Evolutionary conservation across 306 rosid species (phyloP).

Genomic region (Luffa aegyptiaca): DNA sequence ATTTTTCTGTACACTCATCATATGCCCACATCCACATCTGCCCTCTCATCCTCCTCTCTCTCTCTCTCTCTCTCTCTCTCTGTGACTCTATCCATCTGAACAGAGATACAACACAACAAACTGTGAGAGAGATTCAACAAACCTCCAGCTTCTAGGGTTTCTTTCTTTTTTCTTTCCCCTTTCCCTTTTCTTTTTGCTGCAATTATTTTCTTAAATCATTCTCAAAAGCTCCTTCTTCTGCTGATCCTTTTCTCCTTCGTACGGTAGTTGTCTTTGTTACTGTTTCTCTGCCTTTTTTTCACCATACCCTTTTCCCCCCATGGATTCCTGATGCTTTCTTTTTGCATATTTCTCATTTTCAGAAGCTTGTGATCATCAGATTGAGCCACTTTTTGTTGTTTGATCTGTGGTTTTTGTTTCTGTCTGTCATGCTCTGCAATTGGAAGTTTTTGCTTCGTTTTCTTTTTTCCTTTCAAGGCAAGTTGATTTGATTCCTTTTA

Average conservation of each 20-base stretch:
- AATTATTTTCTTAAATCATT: background rate
- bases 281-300: background rate
- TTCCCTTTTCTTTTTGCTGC: background rate
- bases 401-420: background rate
- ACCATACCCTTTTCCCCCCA: background rate
- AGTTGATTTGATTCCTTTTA: conserved; percentile 9
- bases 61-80: background rate
- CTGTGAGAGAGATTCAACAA: background rate
- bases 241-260: background rate
- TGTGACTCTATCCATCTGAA: conserved; percentile 11
- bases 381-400: background rate
- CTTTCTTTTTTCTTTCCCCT: background rate
- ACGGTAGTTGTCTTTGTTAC: background rate
- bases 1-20: conserved; percentile 10
- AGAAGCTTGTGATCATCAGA: background rate
- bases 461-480: background rate
- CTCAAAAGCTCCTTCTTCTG: background rate
- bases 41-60: background rate
- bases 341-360: background rate
- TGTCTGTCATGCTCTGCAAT: background rate
- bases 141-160: conserved; percentile 13
- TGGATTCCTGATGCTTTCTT: background rate
- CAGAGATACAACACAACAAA: background rate
- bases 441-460: background rate
- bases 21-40: conserved; percentile 1